A percentile compares a stretch with the other conserved stretches of the same genome.
Conservation (phyloP, 2,329 filamentous ascomycete species). For the Talaromyces islandicus region DNA sequence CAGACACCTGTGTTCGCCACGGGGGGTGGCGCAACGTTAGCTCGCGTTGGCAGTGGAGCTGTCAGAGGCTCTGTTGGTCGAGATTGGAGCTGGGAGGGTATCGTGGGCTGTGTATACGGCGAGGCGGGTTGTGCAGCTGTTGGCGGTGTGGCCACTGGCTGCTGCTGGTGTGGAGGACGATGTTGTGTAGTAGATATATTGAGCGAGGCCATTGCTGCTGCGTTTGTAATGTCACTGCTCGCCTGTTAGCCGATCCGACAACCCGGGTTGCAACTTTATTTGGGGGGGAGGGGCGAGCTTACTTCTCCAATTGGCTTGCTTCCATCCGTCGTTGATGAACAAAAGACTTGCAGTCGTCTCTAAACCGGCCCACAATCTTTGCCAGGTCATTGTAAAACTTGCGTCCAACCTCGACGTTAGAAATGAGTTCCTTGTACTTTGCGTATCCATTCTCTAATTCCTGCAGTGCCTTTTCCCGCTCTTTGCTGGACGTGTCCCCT, state of each 20-base stretch:
- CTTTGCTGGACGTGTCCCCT: constrained; percentile 60
- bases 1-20: constrained; percentile 52
- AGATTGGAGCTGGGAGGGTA: constrained; percentile 35
- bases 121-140: constrained; percentile 20
- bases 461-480: constrained; percentile 82
- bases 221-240: constrained; percentile 49
- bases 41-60: constrained; percentile 43
- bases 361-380: constrained; percentile 77
- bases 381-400: constrained; percentile 97
- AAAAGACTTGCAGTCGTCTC: constrained; percentile 74
- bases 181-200: constrained; percentile 34
- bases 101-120: constrained; percentile 18
- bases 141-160: constrained; percentile 18
- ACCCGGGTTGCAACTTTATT: no score
- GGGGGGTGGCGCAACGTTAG: constrained; percentile 46
- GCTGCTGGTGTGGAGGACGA: constrained; percentile 28
- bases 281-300: no score
- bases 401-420: constrained; percentile 80
- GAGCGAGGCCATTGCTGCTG: constrained; percentile 51
- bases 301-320: constrained; percentile 72
- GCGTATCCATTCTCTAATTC: constrained; percentile 84
- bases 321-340: constrained; percentile 75
- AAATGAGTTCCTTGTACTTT: constrained; percentile 94
- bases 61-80: constrained; percentile 35
- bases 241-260: not conserved